Evolutionary conservation across 257 asterid species (phyloP), one percentile per base, ranked within the genome.

Genomic region (Rauvolfia tetraphylla): DNA sequence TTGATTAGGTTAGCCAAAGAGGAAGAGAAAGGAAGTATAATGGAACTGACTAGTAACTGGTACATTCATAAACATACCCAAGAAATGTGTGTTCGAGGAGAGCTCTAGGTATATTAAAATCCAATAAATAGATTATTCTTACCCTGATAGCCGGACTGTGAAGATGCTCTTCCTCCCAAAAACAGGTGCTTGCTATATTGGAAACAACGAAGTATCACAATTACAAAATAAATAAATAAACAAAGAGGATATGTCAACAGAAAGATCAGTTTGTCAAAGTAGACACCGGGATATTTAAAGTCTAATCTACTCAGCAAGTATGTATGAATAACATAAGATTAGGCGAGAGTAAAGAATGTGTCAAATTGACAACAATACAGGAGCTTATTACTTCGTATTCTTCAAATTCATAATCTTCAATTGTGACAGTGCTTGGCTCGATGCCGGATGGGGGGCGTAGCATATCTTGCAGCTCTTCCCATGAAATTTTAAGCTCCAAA

Each of bases 401-500:
- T 86, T 94, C 98, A 79, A 94, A 87, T 70, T 90, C 97, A 71
- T 86, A 84, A 81, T 94, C 97, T 82, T 94, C 98, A 27, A 94
- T 79, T 3, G 82, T 75, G 63, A 87, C 73, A 36, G 88, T 89
- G 77, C 87, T 94, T 58, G 97, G 97, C 89, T 89, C 77, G 42
- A 65, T 87, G 68, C 81, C 82, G 53, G 85, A 84, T 3, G 97
- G 97, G 72, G 97, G 87, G 51, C 89, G 90, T 73, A 94, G 97
- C 96, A 94, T 84, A 86, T 92, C 97, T 85, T 94, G 97, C 39
- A 90, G 81, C 84, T 94, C 98, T 77, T 94, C 97, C 98, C 98
- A 94, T 22, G 98, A 88, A 67, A 92, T 88, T 75, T 89, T 91
- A 82, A 94, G 87, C 87, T 90, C 97, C 86, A 92, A 68, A 57